These are phyloP conservation scores for Eutypella sp. DNA, from an alignment of 2,329 filamentous ascomycete species.

Conservation along the genomic window DNA sequence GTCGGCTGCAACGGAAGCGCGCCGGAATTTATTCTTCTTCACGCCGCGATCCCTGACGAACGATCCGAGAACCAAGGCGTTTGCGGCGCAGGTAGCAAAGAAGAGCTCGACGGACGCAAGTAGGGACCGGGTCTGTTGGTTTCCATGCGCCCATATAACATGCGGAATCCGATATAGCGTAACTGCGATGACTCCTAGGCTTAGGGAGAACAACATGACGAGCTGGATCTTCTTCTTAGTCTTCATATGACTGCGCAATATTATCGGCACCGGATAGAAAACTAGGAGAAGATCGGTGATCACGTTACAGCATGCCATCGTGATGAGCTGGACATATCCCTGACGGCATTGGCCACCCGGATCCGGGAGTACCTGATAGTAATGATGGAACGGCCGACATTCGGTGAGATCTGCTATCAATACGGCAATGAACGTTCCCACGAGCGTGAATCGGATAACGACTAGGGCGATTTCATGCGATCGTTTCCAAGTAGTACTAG, in stretches of 20 bases:
- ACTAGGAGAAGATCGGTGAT: slow-evolving; percentile 85
- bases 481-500: slow-evolving; percentile 73
- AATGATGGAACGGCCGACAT: slow-evolving; percentile 70
- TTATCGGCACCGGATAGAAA: slow-evolving; percentile 83
- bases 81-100: slow-evolving; percentile 81
- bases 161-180: slow-evolving; percentile 78
- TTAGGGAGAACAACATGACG: slow-evolving; percentile 75
- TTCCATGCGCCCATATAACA: slow-evolving; percentile 64
- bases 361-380: slow-evolving; percentile 81
- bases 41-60: slow-evolving; percentile 86
- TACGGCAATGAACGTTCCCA: slow-evolving; percentile 74
- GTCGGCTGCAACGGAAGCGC: slow-evolving; percentile 53
- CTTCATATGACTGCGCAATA: slow-evolving; percentile 71
- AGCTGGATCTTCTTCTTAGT: slow-evolving; percentile 76
- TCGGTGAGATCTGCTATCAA: slow-evolving; percentile 78
- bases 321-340: slow-evolving; percentile 80
- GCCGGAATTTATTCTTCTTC: slow-evolving; percentile 82
- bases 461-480: slow-evolving; percentile 68
- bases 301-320: slow-evolving; percentile 85
- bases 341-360: slow-evolving; percentile 81
- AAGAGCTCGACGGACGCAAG: slow-evolving; percentile 87
- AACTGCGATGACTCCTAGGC: slow-evolving; percentile 71
- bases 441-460: slow-evolving; percentile 69
- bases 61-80: slow-evolving; percentile 83
- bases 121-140: slow-evolving; percentile 83